Conservation (phyloP, 75 land plant species). For the Pinus albicaulis region DNA sequence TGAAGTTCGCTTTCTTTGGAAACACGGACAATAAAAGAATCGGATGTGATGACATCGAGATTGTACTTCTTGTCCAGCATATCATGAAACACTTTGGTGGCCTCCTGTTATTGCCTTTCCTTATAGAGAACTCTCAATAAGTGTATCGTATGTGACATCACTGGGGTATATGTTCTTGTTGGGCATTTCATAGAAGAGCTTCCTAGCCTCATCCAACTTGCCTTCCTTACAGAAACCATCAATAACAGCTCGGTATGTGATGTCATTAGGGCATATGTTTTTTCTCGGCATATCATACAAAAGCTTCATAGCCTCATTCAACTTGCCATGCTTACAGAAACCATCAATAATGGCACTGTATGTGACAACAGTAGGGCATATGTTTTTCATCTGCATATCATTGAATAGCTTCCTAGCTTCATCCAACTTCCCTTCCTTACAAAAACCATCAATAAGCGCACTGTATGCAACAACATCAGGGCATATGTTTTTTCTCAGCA, state of each 20-base stretch:
- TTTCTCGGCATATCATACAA: not conserved
- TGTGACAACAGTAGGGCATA: slow-evolving; percentile 5
- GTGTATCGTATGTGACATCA: slow-evolving; percentile 7
- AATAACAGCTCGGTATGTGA: slow-evolving; percentile 14
- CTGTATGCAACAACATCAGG: slow-evolving; percentile 10
- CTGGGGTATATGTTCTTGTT: not conserved
- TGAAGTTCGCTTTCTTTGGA: not conserved
- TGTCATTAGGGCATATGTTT: slow-evolving; percentile 4
- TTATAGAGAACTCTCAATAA: slow-evolving; percentile 6
- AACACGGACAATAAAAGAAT: not conserved
- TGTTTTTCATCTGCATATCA: not conserved
- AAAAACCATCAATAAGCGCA: slow-evolving; percentile 7
- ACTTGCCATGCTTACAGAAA: not conserved
- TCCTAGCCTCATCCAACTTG: slow-evolving; percentile 4
- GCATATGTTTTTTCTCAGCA: slow-evolving; percentile 5
- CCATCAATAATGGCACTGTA: slow-evolving; percentile 1
- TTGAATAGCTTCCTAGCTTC: slow-evolving; percentile 5
- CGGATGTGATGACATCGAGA: no score
- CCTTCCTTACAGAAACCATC: slow-evolving; percentile 16
- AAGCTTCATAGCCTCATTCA: slow-evolving; percentile 14
- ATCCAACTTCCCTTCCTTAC: not conserved
- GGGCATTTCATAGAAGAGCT: slow-evolving; percentile 9
- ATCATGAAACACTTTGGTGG: no score
- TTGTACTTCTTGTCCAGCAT: no score
- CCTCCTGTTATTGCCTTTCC: no score